These are phyloP conservation scores for Boeremia exigua DNA, from an alignment of 2,329 filamentous ascomycete genomes.

Conservation along the genomic window DNA sequence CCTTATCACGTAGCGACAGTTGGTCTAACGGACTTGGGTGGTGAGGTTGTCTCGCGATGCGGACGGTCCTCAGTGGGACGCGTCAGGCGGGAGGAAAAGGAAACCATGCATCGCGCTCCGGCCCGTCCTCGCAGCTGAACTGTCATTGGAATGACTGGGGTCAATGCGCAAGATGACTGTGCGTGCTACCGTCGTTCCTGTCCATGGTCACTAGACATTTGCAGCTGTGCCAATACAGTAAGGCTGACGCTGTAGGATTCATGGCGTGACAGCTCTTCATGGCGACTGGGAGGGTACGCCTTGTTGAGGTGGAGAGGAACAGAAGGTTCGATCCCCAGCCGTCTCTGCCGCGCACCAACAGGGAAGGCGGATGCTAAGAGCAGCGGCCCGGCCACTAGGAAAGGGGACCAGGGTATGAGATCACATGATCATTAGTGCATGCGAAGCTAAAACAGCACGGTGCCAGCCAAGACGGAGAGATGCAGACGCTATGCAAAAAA, in stretches of 20 bases:
- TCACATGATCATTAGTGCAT: constrained; percentile 32
- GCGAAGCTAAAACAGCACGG: constrained; percentile 20
- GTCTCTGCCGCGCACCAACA: constrained; percentile 19
- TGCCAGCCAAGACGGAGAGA: constrained; percentile 23
- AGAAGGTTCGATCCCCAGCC: constrained; percentile 14
- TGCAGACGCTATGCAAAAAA: constrained; percentile 25
- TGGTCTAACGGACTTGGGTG: constrained; percentile 23
- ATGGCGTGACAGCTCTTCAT: not conserved
- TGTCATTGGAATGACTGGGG: constrained; percentile 38
- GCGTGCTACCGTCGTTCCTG: not conserved
- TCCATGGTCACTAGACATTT: not conserved
- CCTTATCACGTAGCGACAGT: constrained; percentile 22
- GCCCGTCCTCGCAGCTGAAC: constrained; percentile 41
- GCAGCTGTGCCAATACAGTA: not conserved
- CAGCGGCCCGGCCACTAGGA: constrained; percentile 28
- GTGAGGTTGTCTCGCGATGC: constrained; percentile 9
- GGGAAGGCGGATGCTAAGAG: constrained; percentile 25
- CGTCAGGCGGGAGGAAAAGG: constrained; percentile 33
- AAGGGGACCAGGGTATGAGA: constrained; percentile 25
- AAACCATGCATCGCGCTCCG: constrained; percentile 42
- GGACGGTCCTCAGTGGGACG: constrained; percentile 23
- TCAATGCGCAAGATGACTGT: constrained; percentile 24
- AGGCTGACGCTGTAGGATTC: not conserved
- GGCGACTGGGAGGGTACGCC: not conserved
- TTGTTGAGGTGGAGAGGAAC: constrained; percentile 3